Percentiles rank a stretch among this genome's conserved stretches.
Conservation (phyloP, 208 protist species). For the Trypanosoma congolense region DNA sequence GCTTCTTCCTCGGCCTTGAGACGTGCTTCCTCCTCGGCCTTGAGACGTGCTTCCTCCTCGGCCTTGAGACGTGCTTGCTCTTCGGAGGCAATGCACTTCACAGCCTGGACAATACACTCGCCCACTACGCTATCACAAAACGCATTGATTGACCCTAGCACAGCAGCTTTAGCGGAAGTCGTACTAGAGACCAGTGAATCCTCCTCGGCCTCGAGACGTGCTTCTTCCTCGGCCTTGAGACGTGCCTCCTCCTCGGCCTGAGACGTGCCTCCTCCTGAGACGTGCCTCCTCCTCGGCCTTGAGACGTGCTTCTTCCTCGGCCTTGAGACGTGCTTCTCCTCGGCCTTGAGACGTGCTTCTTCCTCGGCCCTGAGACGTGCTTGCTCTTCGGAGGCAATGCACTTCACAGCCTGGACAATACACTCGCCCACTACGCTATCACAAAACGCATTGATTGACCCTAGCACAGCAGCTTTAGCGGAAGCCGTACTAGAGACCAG, state of each 20-base stretch:
- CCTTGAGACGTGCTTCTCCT: neutral
- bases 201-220: neutral
- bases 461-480: no score
- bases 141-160: no score
- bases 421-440: no score
- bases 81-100: no score
- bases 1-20: constrained; percentile 12
- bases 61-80: neutral
- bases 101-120: no score
- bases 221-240: neutral
- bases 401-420: no score
- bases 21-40: constrained; percentile 1
- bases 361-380: neutral
- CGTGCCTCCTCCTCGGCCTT: constrained; percentile 3
- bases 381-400: neutral
- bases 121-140: no score
- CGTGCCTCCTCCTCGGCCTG: neutral
- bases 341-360: neutral
- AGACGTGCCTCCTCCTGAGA: neutral
- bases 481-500: no score
- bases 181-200: no score
- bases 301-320: neutral
- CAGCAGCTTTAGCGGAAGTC: no score
- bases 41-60: neutral
- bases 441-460: no score